Evolutionary conservation across 768 basidiomycete species (phyloP), one percentile per base, ranked within the genome.

Genomic region (Termitomyces eurrhizus): DNA sequence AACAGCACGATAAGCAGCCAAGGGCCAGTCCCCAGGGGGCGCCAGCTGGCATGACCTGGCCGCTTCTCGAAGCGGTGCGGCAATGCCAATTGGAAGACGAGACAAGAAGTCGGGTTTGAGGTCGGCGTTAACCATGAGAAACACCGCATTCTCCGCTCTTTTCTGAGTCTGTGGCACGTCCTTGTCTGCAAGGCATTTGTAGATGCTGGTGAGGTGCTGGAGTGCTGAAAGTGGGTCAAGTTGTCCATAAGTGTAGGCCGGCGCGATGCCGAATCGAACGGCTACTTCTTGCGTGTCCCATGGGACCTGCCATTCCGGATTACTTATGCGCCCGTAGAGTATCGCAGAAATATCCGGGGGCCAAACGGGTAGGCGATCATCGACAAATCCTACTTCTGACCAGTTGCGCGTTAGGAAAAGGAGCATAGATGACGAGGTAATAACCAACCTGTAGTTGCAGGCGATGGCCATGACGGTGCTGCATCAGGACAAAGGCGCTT

Each of bases 51-150:
- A 93, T 9, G 88, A 86, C 62, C 93, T 76, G n/a, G 90, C 78
- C 1, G 90, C 92, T 70, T 98, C 97, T 56, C 88, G 77, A 5
- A 98, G 74, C 1, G 96, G 95, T 0, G 87, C 81, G 1, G 87
- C 83, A 33, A 92, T 77, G 0, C 91, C 90, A 12, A 92, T 69
- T 1, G 91, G 86, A 18, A 94, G 70, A 21, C 74, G 73, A 57
- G 82, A 77, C 45, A 91, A 66, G 53, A 86, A 78, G 13, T 80
- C 76, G 7, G 74, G 68, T 3, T 80, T 81, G 26, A 80, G 72
- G 7, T 77, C 70, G 7, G 78, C 73, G 2, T 75, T 70, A 16
- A 90, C 80, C 73, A 90, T 81, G 12, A 78, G 73, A 24, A 75
- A 74, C 29, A 92, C 77, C 0, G 87, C 86, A 62, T 79, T 80